Percentiles rank a stretch among this genome's conserved stretches.
These are phyloP conservation scores for Dichotomocladium elegans DNA, from an alignment of 371 early-diverging fungal species.

Conservation along the genomic window DNA sequence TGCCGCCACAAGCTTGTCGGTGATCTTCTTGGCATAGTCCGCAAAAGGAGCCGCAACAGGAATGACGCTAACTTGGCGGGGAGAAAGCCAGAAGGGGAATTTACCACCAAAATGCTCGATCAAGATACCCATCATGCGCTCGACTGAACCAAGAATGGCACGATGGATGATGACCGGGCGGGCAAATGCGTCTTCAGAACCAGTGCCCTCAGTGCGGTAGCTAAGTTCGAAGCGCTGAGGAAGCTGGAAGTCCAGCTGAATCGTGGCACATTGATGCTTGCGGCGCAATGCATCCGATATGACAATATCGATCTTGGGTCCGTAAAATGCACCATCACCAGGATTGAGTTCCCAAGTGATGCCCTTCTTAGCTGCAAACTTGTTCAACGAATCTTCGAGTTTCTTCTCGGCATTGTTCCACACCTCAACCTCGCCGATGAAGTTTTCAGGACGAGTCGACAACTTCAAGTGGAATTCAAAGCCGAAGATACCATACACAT, in stretches of 20 bases:
- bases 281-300: slow-evolving; percentile 94
- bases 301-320: slow-evolving; percentile 99
- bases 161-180: slow-evolving; percentile 99
- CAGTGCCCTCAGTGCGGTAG: slow-evolving; percentile 70
- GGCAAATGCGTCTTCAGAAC: slow-evolving; percentile 46
- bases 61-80: slow-evolving; percentile 92
- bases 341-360: slow-evolving; percentile 87
- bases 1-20: slow-evolving; percentile 52
- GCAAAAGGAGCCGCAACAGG: slow-evolving; percentile 69
- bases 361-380: slow-evolving; percentile 56
- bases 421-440: slow-evolving; percentile 87
- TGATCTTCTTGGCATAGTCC: slow-evolving; percentile 65
- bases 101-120: slow-evolving; percentile 92
- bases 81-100: slow-evolving; percentile 99
- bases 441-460: slow-evolving; percentile 98
- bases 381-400: slow-evolving; percentile 77
- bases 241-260: slow-evolving; percentile 98
- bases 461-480: slow-evolving; percentile 90
- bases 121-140: slow-evolving; percentile 97
- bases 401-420: slow-evolving; percentile 96
- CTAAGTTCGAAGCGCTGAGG: slow-evolving; percentile 91
- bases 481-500: slow-evolving; percentile 88
- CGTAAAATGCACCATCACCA: slow-evolving; percentile 99
- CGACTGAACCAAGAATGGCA: slow-evolving; percentile 98
- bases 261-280: slow-evolving; percentile 97